A percentile compares a stretch with the other conserved stretches of the same genome.
These are phyloP conservation scores for Hortaea werneckii DNA, from an alignment of 2,329 filamentous ascomycete species.

Conservation along the genomic window DNA sequence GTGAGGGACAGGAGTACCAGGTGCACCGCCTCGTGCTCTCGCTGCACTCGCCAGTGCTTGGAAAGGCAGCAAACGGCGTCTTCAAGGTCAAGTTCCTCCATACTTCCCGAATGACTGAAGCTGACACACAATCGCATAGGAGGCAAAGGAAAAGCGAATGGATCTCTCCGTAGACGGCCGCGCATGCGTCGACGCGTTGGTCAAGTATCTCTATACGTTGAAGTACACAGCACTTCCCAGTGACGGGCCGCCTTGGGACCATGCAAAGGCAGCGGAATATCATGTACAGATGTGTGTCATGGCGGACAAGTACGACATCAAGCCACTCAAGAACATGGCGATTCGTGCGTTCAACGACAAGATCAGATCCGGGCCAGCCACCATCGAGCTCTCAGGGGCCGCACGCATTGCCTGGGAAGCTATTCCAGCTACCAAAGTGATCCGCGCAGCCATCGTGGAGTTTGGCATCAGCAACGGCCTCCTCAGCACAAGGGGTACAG, in stretches of 20 bases:
- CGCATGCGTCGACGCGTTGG: not conserved
- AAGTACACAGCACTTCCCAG: not conserved
- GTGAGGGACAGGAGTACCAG: constrained; percentile 4
- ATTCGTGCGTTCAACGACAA: not conserved
- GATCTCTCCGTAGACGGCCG: not conserved
- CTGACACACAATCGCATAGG: not conserved
- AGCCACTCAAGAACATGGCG: not conserved
- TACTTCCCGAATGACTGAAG: too few species aligned
- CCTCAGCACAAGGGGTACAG: not conserved
- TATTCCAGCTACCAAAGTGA: not conserved
- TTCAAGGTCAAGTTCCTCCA: not conserved
- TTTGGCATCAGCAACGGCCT: not conserved
- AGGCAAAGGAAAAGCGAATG: not conserved
- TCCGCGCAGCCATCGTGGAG: not conserved
- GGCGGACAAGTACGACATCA: constrained; percentile 2
- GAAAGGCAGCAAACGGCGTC: not conserved
- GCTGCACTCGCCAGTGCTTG: constrained; percentile 11
- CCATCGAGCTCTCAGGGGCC: not conserved
- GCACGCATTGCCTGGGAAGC: not conserved
- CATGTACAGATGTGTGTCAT: constrained; percentile 1
- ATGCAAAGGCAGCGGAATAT: not conserved
- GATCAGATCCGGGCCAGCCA: too few species aligned
- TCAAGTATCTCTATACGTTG: not conserved
- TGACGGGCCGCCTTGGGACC: not conserved
- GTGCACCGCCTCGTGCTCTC: constrained; percentile 13